Percentiles rank a stretch among this genome's conserved stretches.
These are phyloP conservation scores for Fusarium sp. DNA, from an alignment of 2,329 filamentous ascomycete species.

Conservation along the genomic window DNA sequence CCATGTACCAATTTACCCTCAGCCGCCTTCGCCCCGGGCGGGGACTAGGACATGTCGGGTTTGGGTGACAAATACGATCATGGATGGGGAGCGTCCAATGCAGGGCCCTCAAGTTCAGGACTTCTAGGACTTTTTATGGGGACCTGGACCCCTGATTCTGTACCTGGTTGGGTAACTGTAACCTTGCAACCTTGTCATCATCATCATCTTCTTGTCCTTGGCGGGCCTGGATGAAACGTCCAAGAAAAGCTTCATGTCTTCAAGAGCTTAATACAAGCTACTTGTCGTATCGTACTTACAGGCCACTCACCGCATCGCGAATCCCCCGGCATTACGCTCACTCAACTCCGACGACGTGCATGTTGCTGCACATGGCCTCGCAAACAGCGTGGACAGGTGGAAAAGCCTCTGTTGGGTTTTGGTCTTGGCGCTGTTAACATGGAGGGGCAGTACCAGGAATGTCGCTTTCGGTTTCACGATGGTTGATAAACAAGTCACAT, in stretches of 20 bases:
- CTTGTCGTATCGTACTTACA: background rate
- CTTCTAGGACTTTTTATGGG: slow-evolving; percentile 4
- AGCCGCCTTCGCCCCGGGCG: background rate
- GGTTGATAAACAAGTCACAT: background rate
- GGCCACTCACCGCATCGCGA: background rate
- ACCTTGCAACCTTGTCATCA: background rate
- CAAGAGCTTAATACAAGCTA: background rate
- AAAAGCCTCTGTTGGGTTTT: background rate
- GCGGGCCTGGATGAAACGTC: background rate
- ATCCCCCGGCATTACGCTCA: background rate
- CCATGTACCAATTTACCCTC: background rate
- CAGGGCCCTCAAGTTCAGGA: slow-evolving; percentile 1
- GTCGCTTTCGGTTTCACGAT: background rate
- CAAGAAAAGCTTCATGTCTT: background rate
- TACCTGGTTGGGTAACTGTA: background rate
- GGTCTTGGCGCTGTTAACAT: background rate
- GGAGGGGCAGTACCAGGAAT: background rate
- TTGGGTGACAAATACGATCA: slow-evolving; percentile 2
- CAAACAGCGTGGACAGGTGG: background rate
- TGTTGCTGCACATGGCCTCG: background rate
- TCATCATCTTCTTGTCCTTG: background rate
- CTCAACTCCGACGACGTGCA: background rate
- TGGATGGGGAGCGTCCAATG: background rate
- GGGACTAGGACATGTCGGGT: background rate
- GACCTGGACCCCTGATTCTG: background rate